Evolutionary conservation across 2,329 filamentous ascomycete genomes (phyloP), one percentile per base, ranked within the genome.

Genomic region (Fusarium circinatum): DNA sequence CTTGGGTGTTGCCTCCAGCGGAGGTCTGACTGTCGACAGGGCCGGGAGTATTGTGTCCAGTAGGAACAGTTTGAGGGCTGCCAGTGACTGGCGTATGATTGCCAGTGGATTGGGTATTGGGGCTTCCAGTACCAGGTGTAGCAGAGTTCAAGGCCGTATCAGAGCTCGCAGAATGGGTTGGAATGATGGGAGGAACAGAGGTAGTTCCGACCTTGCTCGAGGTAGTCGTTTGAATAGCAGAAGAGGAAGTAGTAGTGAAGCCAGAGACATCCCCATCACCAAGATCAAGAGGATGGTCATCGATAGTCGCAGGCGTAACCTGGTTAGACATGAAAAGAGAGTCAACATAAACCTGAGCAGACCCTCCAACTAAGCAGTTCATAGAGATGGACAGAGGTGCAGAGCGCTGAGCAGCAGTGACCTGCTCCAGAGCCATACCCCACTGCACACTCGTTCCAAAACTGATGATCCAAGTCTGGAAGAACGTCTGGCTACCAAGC

Each of bases 251-350:
- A 22, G 61, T 56, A 12, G 45, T 32, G 1, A 41, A 32, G 2
- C 1, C 42, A 39, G 60, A 30, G 5, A n/a, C 18, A 22, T 20
- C 56, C 1, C 38, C 20, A 22, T 44, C 42, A n/a, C 67, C 64
- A 18, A 70, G 69, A 17, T 73, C 71, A 38, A 74, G 47, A 20
- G 47, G 41, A 48, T 65, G 63, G 3, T 62, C 54, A 32, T 70
- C 24, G 4, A 74, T 74, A 26, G 62, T 74, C 14, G 48, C 24
- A 13, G 71, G 71, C 0, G 71, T 74, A 17, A 73, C 70, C 18
- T 68, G 45, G 24, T 73, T 73, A 18, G 70, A 73, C 54, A 74
- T 64, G 54, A 74, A 74, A n/a, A 74, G 54, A 2, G 71, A 70
- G 30, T 74, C 71, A n/a, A 74, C 45, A 5, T 71, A 71, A 2